phyloP scores from a whole-genome alignment of 176 grass and related monocot species.

The Oryza glumipatula region DNA sequence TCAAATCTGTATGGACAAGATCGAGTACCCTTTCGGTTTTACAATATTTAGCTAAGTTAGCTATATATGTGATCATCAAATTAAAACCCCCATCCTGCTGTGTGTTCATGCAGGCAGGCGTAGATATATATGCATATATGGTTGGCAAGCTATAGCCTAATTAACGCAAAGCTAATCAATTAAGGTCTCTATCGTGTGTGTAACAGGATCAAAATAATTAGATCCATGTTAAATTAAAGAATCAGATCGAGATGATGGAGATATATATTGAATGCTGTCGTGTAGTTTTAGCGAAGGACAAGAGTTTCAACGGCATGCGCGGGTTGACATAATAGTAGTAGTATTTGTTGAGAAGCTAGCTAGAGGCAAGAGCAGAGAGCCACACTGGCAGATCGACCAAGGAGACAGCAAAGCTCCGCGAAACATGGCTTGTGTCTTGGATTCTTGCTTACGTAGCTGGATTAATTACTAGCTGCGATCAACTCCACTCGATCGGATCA shows the following conservation, averaged over 20 bases:
- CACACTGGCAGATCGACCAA: not conserved
- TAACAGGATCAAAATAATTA: not conserved
- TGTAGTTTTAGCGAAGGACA: not conserved
- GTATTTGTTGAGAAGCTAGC: no score
- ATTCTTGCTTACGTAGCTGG: not conserved
- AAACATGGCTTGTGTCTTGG: conserved; percentile 3
- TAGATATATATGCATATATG: not conserved
- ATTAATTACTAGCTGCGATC: not conserved
- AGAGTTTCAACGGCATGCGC: conserved; percentile 6
- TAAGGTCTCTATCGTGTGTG: not conserved
- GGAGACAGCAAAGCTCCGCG: conserved; percentile 3
- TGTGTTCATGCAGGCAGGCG: not conserved
- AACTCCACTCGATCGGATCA: no score
- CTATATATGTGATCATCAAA: not conserved
- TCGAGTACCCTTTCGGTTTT: not conserved
- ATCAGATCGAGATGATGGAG: no score
- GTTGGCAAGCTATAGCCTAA: not conserved
- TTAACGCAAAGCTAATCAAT: not conserved
- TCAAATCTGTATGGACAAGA: not conserved
- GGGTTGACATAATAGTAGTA: not conserved
- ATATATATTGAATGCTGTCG: not conserved
- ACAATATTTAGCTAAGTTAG: not conserved
- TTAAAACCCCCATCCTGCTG: no score
- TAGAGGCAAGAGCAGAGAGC: no score
- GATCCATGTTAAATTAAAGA: not conserved